Percentiles rank a stretch among this genome's conserved stretches.
Conservation (phyloP, 1,284 basidiomycete genomes). For the Agaricales sp. region DNA sequence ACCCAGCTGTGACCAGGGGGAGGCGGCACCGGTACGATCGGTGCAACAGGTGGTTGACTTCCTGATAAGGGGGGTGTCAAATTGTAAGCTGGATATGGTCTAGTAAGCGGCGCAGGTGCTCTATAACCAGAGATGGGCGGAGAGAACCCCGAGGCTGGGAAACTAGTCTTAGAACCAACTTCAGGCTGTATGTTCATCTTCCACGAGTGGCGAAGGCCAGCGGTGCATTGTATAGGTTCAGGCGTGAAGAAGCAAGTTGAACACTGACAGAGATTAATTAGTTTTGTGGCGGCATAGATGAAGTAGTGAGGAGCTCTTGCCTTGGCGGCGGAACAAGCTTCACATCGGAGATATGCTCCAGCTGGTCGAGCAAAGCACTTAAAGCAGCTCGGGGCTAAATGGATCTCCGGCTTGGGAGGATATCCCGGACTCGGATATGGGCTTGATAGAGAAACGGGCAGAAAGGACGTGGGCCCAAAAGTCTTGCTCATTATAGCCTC, state of each 20-base stretch:
- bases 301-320: no score
- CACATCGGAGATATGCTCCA: background rate
- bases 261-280: background rate
- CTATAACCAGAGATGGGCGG: no score
- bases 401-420: background rate
- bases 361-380: background rate
- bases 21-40: no score
- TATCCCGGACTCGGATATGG: background rate
- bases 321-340: background rate
- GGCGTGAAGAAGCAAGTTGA: background rate
- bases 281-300: no score
- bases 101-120: no score
- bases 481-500: constrained; percentile 35
- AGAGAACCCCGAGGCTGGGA: no score
- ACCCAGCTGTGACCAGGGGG: no score
- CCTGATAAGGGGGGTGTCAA: no score
- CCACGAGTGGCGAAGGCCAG: background rate
- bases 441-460: constrained; percentile 4
- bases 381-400: background rate
- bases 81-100: no score
- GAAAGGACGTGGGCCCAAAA: constrained; percentile 20
- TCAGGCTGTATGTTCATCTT: background rate
- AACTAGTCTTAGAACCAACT: background rate
- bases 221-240: background rate
- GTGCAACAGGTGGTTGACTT: no score